Evolutionary conservation across 2,329 filamentous ascomycete species (phyloP), one percentile per base, ranked within the genome.

Genomic region (Orbilia brochopaga): DNA sequence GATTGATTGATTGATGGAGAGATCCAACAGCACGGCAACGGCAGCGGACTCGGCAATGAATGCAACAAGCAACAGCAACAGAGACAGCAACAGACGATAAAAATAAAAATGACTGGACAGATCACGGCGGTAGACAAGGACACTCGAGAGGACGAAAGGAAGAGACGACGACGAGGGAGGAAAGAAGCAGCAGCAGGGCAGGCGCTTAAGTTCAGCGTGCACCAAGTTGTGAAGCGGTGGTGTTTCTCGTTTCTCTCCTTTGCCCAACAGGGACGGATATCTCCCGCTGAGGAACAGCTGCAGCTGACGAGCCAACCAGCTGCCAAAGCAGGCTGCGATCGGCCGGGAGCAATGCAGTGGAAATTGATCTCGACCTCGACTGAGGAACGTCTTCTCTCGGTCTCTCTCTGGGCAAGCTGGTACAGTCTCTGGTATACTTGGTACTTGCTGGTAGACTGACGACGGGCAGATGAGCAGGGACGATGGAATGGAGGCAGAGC

Each of bases 331-430:
- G 24, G 32, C 15, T 46, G 15, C 55, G 35, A 23, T 59, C 17
- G 19, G 27, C 8, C 44, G 44, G 19, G 2, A 48, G 44, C 44
- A 48, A 48, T 48, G 44, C 44, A 48, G 44, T 48, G 44, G 44
- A 48, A 48, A 48, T 48, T 48, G 17, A 21, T 21, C 4, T 21
- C 21, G 44, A 17, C 32, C 15, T 17, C 37, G 15, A 19, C 8
- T 40, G 15, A 19, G 32, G n/a, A 13, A 46, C 21, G 19, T 59
- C 56, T n/a, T 24, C 56, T 40, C 35, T 11, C 30, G 32, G 40
- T 21, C 23, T 21, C 21, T 30, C 30, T 21, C 32, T 27, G 37
- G 42, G 54, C 30, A 21, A 57, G 54, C 32, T 57, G 13, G n/a
- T 42, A 27, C 37, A 54, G n/a, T n/a, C n/a, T n/a, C n/a, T n/a